Conservation (phyloP, 371 early-diverging fungal species). For the Circinella umbellata region DNA sequence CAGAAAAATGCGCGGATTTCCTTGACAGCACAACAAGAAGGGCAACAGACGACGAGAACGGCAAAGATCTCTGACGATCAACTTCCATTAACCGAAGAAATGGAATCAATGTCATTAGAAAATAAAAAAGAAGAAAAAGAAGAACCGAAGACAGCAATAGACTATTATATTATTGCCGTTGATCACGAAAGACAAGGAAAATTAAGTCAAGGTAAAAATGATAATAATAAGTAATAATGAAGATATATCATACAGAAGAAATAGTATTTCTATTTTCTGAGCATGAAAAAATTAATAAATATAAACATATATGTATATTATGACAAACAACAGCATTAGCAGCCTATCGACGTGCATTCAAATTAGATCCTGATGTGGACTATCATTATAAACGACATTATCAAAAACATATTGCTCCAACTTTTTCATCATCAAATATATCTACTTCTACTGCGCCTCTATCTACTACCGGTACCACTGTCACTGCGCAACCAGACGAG, state of each 20-base stretch:
- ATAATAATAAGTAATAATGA: neutral
- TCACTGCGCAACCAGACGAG: neutral
- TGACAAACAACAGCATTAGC: slow-evolving; percentile 41
- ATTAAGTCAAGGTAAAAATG: slow-evolving; percentile 49
- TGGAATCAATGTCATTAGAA: slow-evolving; percentile 16
- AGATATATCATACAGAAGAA: too few relatives aligned
- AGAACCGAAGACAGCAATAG: slow-evolving; percentile 41
- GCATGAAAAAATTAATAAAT: neutral
- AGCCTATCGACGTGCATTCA: slow-evolving; percentile 58
- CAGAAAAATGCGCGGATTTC: slow-evolving; percentile 7
- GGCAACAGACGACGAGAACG: too few relatives aligned
- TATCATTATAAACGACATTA: slow-evolving; percentile 45
- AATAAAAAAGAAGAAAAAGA: slow-evolving; percentile 21
- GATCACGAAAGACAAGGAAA: slow-evolving; percentile 57
- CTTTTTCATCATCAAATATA: slow-evolving; percentile 9
- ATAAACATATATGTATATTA: neutral
- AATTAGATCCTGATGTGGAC: slow-evolving; percentile 54
- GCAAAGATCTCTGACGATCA: neutral
- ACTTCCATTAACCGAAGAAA: slow-evolving; percentile 1
- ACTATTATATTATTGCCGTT: slow-evolving; percentile 52
- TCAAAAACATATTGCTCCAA: slow-evolving; percentile 32
- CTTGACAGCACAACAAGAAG: neutral
- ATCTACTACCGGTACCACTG: slow-evolving; percentile 6
- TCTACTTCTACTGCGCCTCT: neutral
- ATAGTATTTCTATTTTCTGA: neutral